phyloP scores from a whole-genome alignment of 2,329 filamentous ascomycete species.

The Fusarium sp. region DNA sequence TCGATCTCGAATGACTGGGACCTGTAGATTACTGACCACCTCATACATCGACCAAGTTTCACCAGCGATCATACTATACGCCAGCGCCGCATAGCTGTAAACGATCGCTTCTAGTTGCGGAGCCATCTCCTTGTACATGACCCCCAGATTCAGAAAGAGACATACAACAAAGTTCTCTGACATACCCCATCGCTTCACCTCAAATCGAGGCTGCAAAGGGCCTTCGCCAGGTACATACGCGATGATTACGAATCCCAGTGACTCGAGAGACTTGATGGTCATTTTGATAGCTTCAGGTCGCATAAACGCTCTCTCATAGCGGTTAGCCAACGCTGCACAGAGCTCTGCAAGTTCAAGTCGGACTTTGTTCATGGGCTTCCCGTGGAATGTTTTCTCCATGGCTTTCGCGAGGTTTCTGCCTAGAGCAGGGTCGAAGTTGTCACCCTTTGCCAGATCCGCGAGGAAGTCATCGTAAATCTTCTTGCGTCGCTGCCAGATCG shows the following conservation, averaged over 20 bases:
- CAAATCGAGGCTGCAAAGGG: background rate
- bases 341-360: conserved; percentile 9
- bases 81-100: background rate
- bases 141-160: conserved; percentile 9
- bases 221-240: background rate
- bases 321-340: background rate
- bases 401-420: conserved; percentile 33
- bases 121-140: background rate
- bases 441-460: background rate
- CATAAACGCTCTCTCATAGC: background rate
- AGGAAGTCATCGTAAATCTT: conserved; percentile 24
- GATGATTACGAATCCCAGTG: conserved; percentile 7
- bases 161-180: background rate
- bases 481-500: conserved; percentile 31
- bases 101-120: background rate
- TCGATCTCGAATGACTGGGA: no score
- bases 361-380: background rate
- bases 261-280: conserved; percentile 12
- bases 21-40: no score
- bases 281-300: background rate
- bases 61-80: conserved; percentile 13
- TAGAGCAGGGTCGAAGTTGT: conserved; percentile 5
- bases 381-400: conserved; percentile 43
- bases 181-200: conserved; percentile 17
- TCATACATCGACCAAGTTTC: background rate